Percentiles rank a stretch among this genome's conserved stretches.
These are phyloP conservation scores for Imleria badia DNA, from an alignment of 768 basidiomycete genomes.

Conservation along the genomic window DNA sequence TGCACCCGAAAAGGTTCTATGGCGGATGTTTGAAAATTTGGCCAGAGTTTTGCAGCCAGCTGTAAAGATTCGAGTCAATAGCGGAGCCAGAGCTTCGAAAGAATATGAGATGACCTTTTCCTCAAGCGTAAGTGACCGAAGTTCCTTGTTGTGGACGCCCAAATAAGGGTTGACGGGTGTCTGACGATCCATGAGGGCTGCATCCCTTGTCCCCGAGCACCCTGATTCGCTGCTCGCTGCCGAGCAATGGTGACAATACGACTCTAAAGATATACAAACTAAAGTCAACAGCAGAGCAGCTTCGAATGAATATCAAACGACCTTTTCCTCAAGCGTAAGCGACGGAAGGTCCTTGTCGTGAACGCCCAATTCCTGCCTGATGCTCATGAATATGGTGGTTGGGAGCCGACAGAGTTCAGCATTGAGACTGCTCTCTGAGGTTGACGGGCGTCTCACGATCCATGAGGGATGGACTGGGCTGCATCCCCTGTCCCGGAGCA, in stretches of 20 bases:
- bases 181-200: slow-evolving; percentile 49
- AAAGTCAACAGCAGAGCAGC: slow-evolving; percentile 10
- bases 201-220: slow-evolving; percentile 45
- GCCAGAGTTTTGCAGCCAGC: no score
- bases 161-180: slow-evolving; percentile 35
- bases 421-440: slow-evolving; percentile 32
- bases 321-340: slow-evolving; percentile 61
- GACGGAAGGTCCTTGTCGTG: slow-evolving; percentile 45
- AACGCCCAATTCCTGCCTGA: slow-evolving; percentile 46
- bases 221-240: slow-evolving; percentile 19
- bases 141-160: slow-evolving; percentile 47
- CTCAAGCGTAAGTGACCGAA: slow-evolving; percentile 37
- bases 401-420: slow-evolving; percentile 46
- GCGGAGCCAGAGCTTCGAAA: not conserved
- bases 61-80: no score
- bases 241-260: slow-evolving; percentile 34
- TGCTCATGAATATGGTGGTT: slow-evolving; percentile 23
- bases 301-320: slow-evolving; percentile 24
- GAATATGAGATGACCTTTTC: slow-evolving; percentile 55
- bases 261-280: slow-evolving; percentile 31
- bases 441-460: slow-evolving; percentile 44
- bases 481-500: slow-evolving; percentile 47
- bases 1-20: no score
- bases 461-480: slow-evolving; percentile 59
- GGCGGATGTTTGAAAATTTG: no score